A percentile compares a stretch with the other conserved stretches of the same genome.
These are phyloP conservation scores for Neofusicoccum parvum DNA, from an alignment of 2,329 filamentous ascomycete species.

Conservation along the genomic window DNA sequence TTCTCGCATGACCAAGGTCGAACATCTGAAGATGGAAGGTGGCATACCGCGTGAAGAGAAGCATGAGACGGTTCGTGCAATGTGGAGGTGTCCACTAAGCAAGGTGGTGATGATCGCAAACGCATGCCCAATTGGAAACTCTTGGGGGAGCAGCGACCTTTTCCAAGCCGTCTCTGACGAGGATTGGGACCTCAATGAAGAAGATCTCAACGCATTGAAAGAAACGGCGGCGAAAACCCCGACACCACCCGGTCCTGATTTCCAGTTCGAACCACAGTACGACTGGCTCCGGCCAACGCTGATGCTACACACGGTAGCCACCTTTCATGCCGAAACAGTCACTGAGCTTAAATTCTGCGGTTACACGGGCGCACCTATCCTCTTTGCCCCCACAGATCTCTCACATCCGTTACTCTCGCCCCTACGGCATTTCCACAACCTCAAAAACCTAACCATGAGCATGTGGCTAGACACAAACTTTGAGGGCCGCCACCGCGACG, in stretches of 20 bases:
- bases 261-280: constrained; percentile 40
- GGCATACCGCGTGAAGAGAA: constrained; percentile 51
- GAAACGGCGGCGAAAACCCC: constrained; percentile 25
- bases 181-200: constrained; percentile 25
- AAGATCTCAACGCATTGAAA: constrained; percentile 30
- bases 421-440: constrained; percentile 46
- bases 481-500: constrained; percentile 42
- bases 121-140: constrained; percentile 47
- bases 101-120: constrained; percentile 51
- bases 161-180: not conserved
- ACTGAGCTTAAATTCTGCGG: constrained; percentile 53
- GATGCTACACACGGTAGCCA: constrained; percentile 46
- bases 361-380: constrained; percentile 46
- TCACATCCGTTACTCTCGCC: constrained; percentile 41
- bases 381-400: constrained; percentile 42
- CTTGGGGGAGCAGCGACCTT: constrained; percentile 43
- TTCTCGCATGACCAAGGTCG: constrained; percentile 43
- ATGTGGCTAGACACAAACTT: constrained; percentile 47
- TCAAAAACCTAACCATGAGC: constrained; percentile 44
- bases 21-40: constrained; percentile 51
- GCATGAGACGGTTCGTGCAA: constrained; percentile 46
- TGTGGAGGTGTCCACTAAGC: constrained; percentile 44
- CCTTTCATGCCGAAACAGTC: constrained; percentile 43
- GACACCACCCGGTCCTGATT: constrained; percentile 26
- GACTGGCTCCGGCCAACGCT: constrained; percentile 44